These are phyloP conservation scores for Annulohypoxylon bovei DNA, from an alignment of 495 filamentous ascomycete species.

Conservation along the genomic window DNA sequence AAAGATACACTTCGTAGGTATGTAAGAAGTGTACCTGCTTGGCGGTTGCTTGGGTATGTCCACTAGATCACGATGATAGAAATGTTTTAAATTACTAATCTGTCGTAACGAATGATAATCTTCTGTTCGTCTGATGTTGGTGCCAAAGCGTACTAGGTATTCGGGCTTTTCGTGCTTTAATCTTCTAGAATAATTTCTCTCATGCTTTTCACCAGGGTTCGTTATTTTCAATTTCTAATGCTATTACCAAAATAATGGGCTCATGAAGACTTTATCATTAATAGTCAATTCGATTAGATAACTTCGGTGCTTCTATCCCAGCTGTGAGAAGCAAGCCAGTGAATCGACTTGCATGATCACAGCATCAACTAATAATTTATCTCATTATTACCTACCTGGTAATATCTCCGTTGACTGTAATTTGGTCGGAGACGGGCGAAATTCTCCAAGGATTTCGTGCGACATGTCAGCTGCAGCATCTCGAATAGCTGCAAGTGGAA, in stretches of 20 bases:
- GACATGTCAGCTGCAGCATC: conserved; percentile 27
- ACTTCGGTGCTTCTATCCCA: background rate
- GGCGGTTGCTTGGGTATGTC: background rate
- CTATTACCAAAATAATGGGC: background rate
- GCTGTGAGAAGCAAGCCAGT: background rate
- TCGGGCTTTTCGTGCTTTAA: background rate
- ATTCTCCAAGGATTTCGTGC: conserved; percentile 15
- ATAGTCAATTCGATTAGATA: conserved; percentile 7
- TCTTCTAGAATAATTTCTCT: conserved; percentile 1
- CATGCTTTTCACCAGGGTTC: background rate
- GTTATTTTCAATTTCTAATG: background rate
- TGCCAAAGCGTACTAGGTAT: background rate
- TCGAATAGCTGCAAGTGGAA: conserved; percentile 27
- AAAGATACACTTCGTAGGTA: background rate
- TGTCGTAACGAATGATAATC: conserved; percentile 4
- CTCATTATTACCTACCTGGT: conserved; percentile 4
- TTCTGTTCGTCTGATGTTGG: conserved; percentile 11
- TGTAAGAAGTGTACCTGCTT: background rate
- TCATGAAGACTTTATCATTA: background rate
- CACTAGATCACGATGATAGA: background rate
- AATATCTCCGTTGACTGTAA: background rate
- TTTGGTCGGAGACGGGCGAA: conserved; percentile 12
- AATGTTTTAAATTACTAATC: conserved; percentile 3
- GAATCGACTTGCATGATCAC: conserved; percentile 27
- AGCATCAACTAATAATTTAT: conserved; percentile 13